A percentile compares a stretch with the other conserved stretches of the same genome.
phyloP scores from a whole-genome alignment of 2,329 filamentous ascomycete genomes.

The Dothideomycetes sp. region DNA sequence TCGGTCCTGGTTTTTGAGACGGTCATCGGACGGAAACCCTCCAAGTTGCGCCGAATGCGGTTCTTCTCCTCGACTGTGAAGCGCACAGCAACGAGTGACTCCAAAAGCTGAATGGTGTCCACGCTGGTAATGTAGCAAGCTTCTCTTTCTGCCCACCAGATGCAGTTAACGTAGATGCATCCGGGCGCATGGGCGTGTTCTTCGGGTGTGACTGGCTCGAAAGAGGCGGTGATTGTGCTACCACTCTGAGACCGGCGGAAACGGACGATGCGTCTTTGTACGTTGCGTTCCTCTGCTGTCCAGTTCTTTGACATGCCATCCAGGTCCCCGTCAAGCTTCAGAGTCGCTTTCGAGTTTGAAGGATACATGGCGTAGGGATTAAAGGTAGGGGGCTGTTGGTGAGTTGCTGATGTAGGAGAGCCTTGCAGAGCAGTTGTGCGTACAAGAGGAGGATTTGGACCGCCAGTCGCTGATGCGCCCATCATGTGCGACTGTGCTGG shows the following conservation, averaged over 20 bases:
- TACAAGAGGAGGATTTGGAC: constrained; percentile 49
- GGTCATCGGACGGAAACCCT: constrained; percentile 84
- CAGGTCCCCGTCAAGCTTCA: constrained; percentile 79
- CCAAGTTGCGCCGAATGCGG: constrained; percentile 85
- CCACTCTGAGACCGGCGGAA: constrained; percentile 77
- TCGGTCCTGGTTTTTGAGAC: constrained; percentile 88
- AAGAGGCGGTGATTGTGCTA: constrained; percentile 69
- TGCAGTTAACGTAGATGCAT: constrained; percentile 93
- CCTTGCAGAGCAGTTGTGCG: constrained; percentile 57
- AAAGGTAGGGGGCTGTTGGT: constrained; percentile 41
- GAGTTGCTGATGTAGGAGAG: constrained; percentile 36
- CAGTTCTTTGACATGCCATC: constrained; percentile 74
- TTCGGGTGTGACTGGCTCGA: constrained; percentile 66
- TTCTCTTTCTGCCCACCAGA: constrained; percentile 86
- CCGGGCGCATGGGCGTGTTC: constrained; percentile 58
- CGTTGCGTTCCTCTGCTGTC: constrained; percentile 69
- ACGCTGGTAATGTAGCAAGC: constrained; percentile 94
- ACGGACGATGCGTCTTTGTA: constrained; percentile 73
- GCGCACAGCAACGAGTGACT: constrained; percentile 73
- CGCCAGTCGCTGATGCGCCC: constrained; percentile 28
- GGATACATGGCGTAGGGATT: constrained; percentile 75
- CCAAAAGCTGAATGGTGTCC: constrained; percentile 89
- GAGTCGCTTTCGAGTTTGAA: constrained; percentile 57
- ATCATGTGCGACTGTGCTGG: constrained; percentile 26
- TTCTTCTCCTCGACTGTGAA: constrained; percentile 99